Evolutionary conservation across 2,329 filamentous ascomycete species (phyloP), one percentile per base, ranked within the genome.

Genomic region (Talaromyces funiculosus): DNA sequence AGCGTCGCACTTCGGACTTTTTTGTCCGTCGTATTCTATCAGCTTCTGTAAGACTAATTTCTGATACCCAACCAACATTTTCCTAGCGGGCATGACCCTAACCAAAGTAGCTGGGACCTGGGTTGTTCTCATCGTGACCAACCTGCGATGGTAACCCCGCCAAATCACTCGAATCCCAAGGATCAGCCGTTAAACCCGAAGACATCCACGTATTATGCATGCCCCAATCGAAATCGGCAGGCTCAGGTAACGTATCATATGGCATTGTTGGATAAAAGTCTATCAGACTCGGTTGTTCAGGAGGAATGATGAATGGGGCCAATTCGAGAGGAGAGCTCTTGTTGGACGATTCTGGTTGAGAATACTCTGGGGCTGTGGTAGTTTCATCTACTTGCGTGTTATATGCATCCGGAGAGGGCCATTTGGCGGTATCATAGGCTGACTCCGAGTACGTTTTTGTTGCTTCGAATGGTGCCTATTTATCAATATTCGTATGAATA

Each of bases 291-390:
- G 56, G 43, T 20, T 58, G 42, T 20, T 57, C 54, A 5, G 40
- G 38, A 40, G 56, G 56, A 31, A 58, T 58, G 16, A 58, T 58
- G 16, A 58, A 58, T 40, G 56, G 56, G 6, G 56, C 56, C 29
- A 58, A 33, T 9, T 58, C 42, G 14, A 58, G 43, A 1, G 56
- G 56, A 1, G 42, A 49, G 35, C 43, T 57, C 16, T 43, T 45
- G n/a, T 26, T 57, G 37, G 40, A 33, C 24, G 54, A 33, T 9
- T 45, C 54, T 16, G 10, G 38, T n/a, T 38, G 22, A 3, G 51
- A 54, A 7, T 20, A 18, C 7, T 40, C 33, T 1, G 22, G 24
- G 10, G 33, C 29, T 37, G 20, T n/a, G 18, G 20, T 40, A 10
- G 5, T 37, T 37, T 38, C 20, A 22, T 53, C 33, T 37, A 9